Base-by-base conservation (phyloP, 805 yeast species). In the Cyberlindnera suaveolens region DNA sequence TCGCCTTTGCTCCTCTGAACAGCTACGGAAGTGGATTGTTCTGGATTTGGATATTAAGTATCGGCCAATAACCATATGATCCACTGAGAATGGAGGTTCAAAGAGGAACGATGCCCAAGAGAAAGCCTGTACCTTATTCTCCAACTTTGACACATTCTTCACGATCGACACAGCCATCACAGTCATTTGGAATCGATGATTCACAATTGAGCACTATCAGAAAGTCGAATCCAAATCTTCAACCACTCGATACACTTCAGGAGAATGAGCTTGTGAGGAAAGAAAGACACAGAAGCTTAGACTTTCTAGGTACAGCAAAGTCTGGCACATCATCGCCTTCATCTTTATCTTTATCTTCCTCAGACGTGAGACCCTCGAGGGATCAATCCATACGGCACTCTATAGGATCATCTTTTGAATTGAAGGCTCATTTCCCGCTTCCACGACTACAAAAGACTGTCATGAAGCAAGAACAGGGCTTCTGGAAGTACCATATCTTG, bases 401-500 rank as follows among this genome's bases (percentile, higher is more conserved):
- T 11, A 30, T 44, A 7, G 49, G 52, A 3, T 45, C 53, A 4
- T 13, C 35, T 3, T 34, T 31, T 11, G 50, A 46, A 2, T 34
- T 51, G 19, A 33, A 17, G 23, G 19, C 23, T 17, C 15, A 15
- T 13, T 11, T 18, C 14, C 36, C 36, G 8, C 11, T 33, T 15
- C 15, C 36, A 33, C 10, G n/a, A 16, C 11, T 13, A 9, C 23
- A 33, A 6, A 13, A 34, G 29, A 20, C 27, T 4, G 11, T 23
- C 1, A 3, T 9, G 27, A 9, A 23, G 27, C 27, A 23, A 23
- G 27, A 18, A 11, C 59, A 54, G 20, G 34, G 18, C 2, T 57
- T 54, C 20, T 57, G 61, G 60, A 81, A 80, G 54, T 83, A 82
- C 53, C 89, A 83, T 54, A 64, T 81, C 5, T 56, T 78, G 19